Conservation (phyloP, 202 grass and related monocot genomes). For the Tripidium arundinaceum region DNA sequence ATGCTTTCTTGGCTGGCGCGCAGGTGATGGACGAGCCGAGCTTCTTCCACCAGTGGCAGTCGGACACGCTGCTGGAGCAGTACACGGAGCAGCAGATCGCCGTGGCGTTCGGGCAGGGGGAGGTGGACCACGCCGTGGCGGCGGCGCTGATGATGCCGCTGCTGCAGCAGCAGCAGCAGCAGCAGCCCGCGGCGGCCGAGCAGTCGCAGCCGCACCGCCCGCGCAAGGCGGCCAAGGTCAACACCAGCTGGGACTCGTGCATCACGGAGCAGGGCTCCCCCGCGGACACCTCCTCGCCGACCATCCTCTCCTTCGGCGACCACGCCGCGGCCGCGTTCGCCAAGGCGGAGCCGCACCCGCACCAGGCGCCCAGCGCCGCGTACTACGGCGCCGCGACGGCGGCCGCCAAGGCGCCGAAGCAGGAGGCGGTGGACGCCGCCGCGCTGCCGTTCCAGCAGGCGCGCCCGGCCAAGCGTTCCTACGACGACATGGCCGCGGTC, state of each 20-base stretch:
- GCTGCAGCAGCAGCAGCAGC: slow-evolving; percentile 14
- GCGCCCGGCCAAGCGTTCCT: slow-evolving; percentile 48
- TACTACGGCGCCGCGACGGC: slow-evolving; percentile 31
- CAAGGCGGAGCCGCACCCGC: not conserved
- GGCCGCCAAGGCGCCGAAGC: slow-evolving; percentile 43
- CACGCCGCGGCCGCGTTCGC: slow-evolving; percentile 24
- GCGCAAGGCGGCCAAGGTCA: slow-evolving; percentile 53
- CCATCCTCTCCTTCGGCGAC: slow-evolving; percentile 79
- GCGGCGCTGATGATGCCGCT: slow-evolving; percentile 14
- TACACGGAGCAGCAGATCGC: slow-evolving; percentile 78
- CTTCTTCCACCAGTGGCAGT: slow-evolving; percentile 92
- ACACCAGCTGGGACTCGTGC: slow-evolving; percentile 86
- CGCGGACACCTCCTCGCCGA: slow-evolving; percentile 59
- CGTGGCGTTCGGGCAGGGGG: slow-evolving; percentile 54
- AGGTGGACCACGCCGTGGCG: slow-evolving; percentile 28
- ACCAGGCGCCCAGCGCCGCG: not conserved
- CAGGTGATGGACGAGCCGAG: slow-evolving; percentile 74
- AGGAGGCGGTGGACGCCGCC: slow-evolving; percentile 45
- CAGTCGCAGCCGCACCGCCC: slow-evolving; percentile 29
- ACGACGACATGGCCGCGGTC: slow-evolving; percentile 45
- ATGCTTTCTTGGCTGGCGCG: not conserved
- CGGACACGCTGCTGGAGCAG: slow-evolving; percentile 64
- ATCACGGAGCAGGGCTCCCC: slow-evolving; percentile 83
- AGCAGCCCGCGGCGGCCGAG: not conserved
- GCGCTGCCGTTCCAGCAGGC: slow-evolving; percentile 26